Base-by-base conservation (phyloP, 2,329 filamentous ascomycete species). In the Bipolaris bicolor region DNA sequence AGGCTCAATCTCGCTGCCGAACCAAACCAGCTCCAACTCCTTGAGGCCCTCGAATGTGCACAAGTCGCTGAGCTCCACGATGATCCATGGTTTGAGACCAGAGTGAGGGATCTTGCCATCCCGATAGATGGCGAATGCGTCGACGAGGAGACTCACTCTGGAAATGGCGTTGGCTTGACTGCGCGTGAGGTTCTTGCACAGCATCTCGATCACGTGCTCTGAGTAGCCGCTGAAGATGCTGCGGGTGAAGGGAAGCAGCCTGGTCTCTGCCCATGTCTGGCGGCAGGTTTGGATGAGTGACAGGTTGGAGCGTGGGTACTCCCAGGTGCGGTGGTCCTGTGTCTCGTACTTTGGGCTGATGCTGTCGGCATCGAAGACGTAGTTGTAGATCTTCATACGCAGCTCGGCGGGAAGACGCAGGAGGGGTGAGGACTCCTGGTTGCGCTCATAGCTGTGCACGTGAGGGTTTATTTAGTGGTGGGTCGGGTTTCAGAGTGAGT, bases 371-470 rank as follows among this genome's bases (percentile, higher is more conserved):
- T 29, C 34, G 15, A 56, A 52, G 22, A 46, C 58, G 34, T 55
- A 44, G 36, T 24, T 22, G 43, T 56, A 63, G 15, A 63, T 56
- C 16, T 47, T 54, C 26, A 49, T 37, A 6, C 60, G 58, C 24
- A 61, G 37, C 16, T 61, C 58, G 1, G 54, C 49, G 2, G 60
- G 60, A 0, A 63, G 55, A 18, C 40, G 55, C 11, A 63, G 52
- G 13, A 63, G 49, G 3, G 36, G 57, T 2, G 52, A 61, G 5
- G 41, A 26, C 29, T 48, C 44, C 22, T 49, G 51, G 18, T 63
- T 61, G 16, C 40, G 44, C 26, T 49, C 26, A 5, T 16, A 40
- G 13, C 51, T 58, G 10, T 31, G 29, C 29, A 31, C 11, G 10
- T 31, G 29, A 31, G 29, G 29, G 29, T 31, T 31, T 31, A 10